phyloP scores from a whole-genome alignment of 352 stramenopile genomes.

The Hyaloperonospora brassicae region DNA sequence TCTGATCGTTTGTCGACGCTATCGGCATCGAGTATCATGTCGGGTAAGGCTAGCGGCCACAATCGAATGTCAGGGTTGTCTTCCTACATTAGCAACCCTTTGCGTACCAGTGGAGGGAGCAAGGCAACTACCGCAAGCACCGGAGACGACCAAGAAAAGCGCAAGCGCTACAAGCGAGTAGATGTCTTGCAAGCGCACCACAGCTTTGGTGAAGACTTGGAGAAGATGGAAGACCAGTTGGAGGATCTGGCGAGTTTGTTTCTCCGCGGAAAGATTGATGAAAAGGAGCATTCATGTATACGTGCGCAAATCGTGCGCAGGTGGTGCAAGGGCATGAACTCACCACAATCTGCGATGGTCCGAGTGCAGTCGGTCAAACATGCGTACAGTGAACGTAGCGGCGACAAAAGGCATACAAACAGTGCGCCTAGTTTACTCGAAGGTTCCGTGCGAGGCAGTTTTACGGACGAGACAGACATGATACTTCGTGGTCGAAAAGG shows the following conservation, averaged over 20 bases:
- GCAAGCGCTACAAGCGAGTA: conserved; percentile 59
- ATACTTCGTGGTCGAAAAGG: conserved; percentile 27
- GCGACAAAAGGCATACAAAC: conserved; percentile 19
- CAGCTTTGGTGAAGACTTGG: conserved; percentile 51
- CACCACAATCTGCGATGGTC: conserved; percentile 67
- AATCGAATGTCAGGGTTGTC: conserved; percentile 30
- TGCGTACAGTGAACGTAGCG: conserved; percentile 25
- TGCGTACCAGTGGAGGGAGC: conserved; percentile 33
- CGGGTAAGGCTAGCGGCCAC: conserved; percentile 19
- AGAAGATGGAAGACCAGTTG: conserved; percentile 78
- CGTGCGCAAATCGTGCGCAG: conserved; percentile 75
- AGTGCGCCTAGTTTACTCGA: conserved; percentile 20
- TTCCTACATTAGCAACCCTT: conserved; percentile 63
- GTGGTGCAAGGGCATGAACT: conserved; percentile 76
- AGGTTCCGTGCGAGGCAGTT: conserved; percentile 14
- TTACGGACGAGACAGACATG: conserved; percentile 14
- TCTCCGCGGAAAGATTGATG: conserved; percentile 69
- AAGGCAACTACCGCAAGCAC: conserved; percentile 16
- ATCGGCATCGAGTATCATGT: conserved; percentile 26
- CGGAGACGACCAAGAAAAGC: conserved; percentile 32
- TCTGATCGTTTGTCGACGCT: conserved; percentile 42
- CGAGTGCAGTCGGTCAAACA: conserved; percentile 59
- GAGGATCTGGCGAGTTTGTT: conserved; percentile 66
- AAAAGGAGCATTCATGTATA: conserved; percentile 82
- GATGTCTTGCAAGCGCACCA: conserved; percentile 64